phyloP scores from a whole-genome alignment of 805 yeast genomes.

The Lipomyces starkeyi region DNA sequence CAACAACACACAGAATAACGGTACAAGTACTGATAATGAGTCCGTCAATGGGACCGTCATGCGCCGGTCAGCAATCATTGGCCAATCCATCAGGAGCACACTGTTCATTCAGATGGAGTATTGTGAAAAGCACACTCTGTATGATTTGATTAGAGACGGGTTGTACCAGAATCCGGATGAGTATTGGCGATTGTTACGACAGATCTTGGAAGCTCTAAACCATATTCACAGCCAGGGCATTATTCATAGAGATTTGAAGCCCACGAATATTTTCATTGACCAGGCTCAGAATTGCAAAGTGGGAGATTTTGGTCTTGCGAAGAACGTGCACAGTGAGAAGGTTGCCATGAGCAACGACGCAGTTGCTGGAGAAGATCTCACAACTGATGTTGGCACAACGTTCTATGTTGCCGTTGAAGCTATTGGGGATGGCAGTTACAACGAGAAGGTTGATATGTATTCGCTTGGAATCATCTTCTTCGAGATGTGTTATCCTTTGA shows the following conservation, averaged over 20 bases:
- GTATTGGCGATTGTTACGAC: slow-evolving; percentile 89
- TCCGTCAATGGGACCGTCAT: slow-evolving; percentile 21
- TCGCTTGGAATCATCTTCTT: slow-evolving; percentile 93
- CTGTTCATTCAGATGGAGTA: slow-evolving; percentile 97
- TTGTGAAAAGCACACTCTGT: slow-evolving; percentile 90
- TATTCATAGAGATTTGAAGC: slow-evolving; percentile 93
- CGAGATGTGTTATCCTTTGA: slow-evolving; percentile 85
- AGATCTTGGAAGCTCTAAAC: slow-evolving; percentile 83
- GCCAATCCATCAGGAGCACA: slow-evolving; percentile 49
- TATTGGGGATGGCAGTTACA: slow-evolving; percentile 67
- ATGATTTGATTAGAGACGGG: slow-evolving; percentile 80
- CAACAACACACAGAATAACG: slow-evolving; percentile 9
- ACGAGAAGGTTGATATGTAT: slow-evolving; percentile 94
- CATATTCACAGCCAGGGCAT: slow-evolving; percentile 94
- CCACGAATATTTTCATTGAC: slow-evolving; percentile 94
- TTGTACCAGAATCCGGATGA: slow-evolving; percentile 72
- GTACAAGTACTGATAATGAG: slow-evolving; percentile 11
- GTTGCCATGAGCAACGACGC: slow-evolving; percentile 1
- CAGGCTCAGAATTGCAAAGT: slow-evolving; percentile 85
- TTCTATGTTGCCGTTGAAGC: slow-evolving; percentile 93
- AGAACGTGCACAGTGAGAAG: slow-evolving; percentile 66
- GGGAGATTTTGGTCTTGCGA: slow-evolving; percentile 97
- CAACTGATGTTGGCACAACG: slow-evolving; percentile 93
- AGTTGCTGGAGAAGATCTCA: slow-evolving; percentile 57
- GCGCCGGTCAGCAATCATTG: neutral